Base-by-base conservation (phyloP, 306 rosid genomes). In the Cicer pinnatifidum region DNA sequence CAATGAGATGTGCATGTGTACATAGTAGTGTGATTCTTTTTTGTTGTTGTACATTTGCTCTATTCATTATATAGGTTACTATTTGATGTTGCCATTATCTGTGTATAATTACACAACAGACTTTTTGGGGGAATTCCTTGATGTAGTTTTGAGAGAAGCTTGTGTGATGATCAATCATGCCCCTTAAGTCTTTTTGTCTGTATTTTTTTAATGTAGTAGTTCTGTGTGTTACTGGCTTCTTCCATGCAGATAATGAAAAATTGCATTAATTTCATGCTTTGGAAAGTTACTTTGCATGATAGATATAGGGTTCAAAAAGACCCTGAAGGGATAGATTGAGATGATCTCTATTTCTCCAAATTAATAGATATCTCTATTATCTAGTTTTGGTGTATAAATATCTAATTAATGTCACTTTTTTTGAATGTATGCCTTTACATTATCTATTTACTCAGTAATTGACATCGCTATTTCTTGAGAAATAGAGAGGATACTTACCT, bases 31-130 rank as follows among this genome's bases (percentile, higher is more conserved):
- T 67, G 67, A 69, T 62, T 79, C 77, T 72, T 75, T 78, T 61
- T 59, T 63, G 53, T 59, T 63, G 53, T 11, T 84, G 79, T 88
- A 84, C 83, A 82, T 85, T 78, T 75, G 37, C 79, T 46, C 48
- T 37, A 80, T 79, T 83, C 81, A 63, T 71, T 75, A 69, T 83
- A 86, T 85, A 78, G 83, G 79, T 85, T 59, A 41, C 59, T 56
- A 15, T 72, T 43, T 74, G 59, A 39, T 75, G 20, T 37, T 78
- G 71, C 38, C 75, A 71, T 59, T 81, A 43, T 78, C 59, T 81
- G 81, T 72, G 85, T 77, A 80, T 47, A 77, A 50, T 77, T 69
- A 33, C 63, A 53, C 33, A 67, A 43, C 48, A 72, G 73, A 72
- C 72, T 47, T 43, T 62, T 68, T 57, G 61, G 75, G 72, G 69